Conservation (phyloP, 371 early-diverging fungal genomes). For the Coemansia sp. region DNA sequence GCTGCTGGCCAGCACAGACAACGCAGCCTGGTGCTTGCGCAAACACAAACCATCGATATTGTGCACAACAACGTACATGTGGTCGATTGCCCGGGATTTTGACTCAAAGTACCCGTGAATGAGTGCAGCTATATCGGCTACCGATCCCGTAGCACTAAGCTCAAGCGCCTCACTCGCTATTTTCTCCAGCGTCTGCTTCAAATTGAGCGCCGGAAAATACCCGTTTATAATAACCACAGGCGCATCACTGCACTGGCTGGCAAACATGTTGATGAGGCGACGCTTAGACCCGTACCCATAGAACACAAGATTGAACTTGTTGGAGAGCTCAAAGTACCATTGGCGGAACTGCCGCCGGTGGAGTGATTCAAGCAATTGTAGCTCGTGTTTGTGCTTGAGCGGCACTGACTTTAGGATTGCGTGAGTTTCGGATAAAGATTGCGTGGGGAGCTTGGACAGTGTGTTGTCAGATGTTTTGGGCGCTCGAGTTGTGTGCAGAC, state of each 20-base stretch:
- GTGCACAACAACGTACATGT: slow-evolving; percentile 78
- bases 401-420: slow-evolving; percentile 55
- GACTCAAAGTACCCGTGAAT: slow-evolving; percentile 64
- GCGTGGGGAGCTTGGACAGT: slow-evolving; percentile 66
- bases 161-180: slow-evolving; percentile 53
- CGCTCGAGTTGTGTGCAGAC: slow-evolving; percentile 53
- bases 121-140: slow-evolving; percentile 64
- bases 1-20: slow-evolving; percentile 66
- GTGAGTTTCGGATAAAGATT: slow-evolving; percentile 66
- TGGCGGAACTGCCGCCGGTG: slow-evolving; percentile 72
- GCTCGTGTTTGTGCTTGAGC: slow-evolving; percentile 61
- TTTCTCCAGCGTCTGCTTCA: slow-evolving; percentile 69
- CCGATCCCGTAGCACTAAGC: slow-evolving; percentile 39
- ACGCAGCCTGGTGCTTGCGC: slow-evolving; percentile 70
- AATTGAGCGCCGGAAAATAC: slow-evolving; percentile 71
- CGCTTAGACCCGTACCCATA: slow-evolving; percentile 92
- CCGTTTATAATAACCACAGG: slow-evolving; percentile 82
- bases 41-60: slow-evolving; percentile 86
- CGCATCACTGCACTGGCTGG: slow-evolving; percentile 55
- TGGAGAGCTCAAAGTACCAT: slow-evolving; percentile 78
- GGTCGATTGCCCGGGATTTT: slow-evolving; percentile 54
- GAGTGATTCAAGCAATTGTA: slow-evolving; percentile 55
- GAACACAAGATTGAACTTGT: slow-evolving; percentile 79
- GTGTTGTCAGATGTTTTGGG: slow-evolving; percentile 83
- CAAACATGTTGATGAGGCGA: slow-evolving; percentile 70